A percentile compares a stretch with the other conserved stretches of the same genome.
Conservation (phyloP, 2,329 filamentous ascomycete species). For the Trichophyton simii region DNA sequence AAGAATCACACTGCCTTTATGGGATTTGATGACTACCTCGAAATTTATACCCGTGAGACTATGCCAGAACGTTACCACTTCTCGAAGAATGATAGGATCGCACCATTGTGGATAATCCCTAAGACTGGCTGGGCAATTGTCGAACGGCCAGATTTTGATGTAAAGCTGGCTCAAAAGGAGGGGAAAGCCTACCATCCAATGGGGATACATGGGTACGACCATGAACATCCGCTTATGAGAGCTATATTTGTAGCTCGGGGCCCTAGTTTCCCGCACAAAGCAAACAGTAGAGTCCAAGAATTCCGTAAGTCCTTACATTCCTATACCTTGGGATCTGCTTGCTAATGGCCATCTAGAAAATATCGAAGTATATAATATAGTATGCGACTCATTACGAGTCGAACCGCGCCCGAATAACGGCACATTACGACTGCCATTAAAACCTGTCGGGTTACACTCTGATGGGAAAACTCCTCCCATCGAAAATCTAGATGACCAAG, state of each 20-base stretch:
- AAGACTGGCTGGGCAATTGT: conserved; percentile 90
- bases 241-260: conserved; percentile 89
- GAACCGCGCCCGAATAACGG: conserved; percentile 71
- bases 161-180: conserved; percentile 52
- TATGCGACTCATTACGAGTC: conserved; percentile 77
- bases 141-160: conserved; percentile 62
- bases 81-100: conserved; percentile 73
- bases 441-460: conserved; percentile 34
- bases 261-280: conserved; percentile 76
- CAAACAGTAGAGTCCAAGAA: conserved; percentile 63
- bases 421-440: conserved; percentile 48
- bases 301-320: conserved; percentile 56
- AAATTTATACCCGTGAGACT: conserved; percentile 72
- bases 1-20: conserved; percentile 39
- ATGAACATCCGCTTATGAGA: conserved; percentile 87
- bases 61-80: conserved; percentile 96
- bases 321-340: background rate
- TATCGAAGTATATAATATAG: conserved; percentile 83
- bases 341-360: conserved; percentile 53
- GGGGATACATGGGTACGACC: conserved; percentile 88
- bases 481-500: conserved; percentile 22
- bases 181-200: conserved; percentile 61
- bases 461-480: conserved; percentile 24
- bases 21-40: conserved; percentile 46
- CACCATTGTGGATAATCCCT: conserved; percentile 87